Evolutionary conservation across 495 filamentous ascomycete species (phyloP).

Genomic region (Cercophora newfieldiana): DNA sequence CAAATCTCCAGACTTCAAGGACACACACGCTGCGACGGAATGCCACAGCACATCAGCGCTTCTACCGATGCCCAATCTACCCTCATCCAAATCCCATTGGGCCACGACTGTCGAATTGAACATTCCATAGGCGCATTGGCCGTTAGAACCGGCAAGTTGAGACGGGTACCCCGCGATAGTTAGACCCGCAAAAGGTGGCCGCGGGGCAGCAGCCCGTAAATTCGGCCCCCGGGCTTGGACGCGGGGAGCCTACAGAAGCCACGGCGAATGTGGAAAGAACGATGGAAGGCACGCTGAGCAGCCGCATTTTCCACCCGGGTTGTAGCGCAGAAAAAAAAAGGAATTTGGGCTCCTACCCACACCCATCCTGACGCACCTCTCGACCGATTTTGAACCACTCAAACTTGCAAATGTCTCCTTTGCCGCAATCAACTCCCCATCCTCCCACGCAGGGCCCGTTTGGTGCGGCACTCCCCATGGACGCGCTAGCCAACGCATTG

Average conservation of each 20-base stretch:
- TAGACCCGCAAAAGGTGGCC: not conserved
- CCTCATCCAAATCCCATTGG: constrained; percentile 12
- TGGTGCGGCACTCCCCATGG: constrained; percentile 1
- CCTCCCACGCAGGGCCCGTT: not conserved
- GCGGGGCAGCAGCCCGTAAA: not conserved
- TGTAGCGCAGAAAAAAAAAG: not conserved
- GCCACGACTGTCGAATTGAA: constrained; percentile 13
- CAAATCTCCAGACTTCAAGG: not conserved
- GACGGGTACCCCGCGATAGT: not conserved
- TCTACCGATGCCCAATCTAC: constrained; percentile 8
- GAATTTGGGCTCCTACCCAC: constrained; percentile 4
- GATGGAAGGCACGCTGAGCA: not conserved
- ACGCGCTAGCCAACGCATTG: constrained; percentile 29
- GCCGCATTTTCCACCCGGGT: not conserved
- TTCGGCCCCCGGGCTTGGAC: not conserved
- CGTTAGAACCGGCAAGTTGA: not conserved
- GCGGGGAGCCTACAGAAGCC: not conserved
- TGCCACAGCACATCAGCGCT: not conserved
- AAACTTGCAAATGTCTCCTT: constrained; percentile 14
- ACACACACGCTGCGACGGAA: not conserved
- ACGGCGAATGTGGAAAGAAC: not conserved
- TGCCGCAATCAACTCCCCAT: constrained; percentile 8
- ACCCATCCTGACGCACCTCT: constrained; percentile 8
- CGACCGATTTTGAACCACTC: constrained; percentile 13
- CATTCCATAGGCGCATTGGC: not conserved